Evolutionary conservation across 345 rosid species (phyloP).

Genomic region (Isatis tinctoria): DNA sequence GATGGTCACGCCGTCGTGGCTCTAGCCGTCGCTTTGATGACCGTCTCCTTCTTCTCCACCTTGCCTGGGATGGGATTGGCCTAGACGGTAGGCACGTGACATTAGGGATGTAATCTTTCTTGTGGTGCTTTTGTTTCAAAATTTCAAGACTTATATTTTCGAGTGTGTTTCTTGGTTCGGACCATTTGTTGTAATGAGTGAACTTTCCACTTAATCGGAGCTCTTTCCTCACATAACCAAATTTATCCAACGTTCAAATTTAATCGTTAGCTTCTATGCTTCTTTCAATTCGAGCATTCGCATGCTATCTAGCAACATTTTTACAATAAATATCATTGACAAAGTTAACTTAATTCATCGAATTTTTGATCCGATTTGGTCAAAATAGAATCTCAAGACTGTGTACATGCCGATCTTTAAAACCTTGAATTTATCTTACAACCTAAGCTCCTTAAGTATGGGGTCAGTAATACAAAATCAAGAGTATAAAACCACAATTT

Average conservation of each 20-base stretch:
- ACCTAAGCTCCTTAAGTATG: constrained; percentile 3
- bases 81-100: not conserved
- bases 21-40: constrained; percentile 16
- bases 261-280: not conserved
- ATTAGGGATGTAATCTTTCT: constrained; percentile 9
- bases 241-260: not conserved
- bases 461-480: constrained; percentile 13
- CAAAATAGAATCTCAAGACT: not conserved
- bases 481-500: not conserved
- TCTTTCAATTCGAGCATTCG: not conserved
- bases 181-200: constrained; percentile 14
- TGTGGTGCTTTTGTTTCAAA: constrained; percentile 11
- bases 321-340: not conserved
- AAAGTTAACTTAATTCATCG: not conserved
- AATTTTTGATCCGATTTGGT: not conserved
- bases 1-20: constrained; percentile 6
- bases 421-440: constrained; percentile 18
- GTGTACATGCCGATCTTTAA: not conserved
- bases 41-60: constrained; percentile 29
- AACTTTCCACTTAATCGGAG: not conserved
- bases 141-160: not conserved
- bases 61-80: constrained; percentile 14
- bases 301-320: not conserved
- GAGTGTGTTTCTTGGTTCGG: constrained; percentile 7
- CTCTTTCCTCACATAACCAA: not conserved